These are phyloP conservation scores for Elongisporangium anandrum DNA, from an alignment of 352 stramenopile genomes.

Conservation along the genomic window DNA sequence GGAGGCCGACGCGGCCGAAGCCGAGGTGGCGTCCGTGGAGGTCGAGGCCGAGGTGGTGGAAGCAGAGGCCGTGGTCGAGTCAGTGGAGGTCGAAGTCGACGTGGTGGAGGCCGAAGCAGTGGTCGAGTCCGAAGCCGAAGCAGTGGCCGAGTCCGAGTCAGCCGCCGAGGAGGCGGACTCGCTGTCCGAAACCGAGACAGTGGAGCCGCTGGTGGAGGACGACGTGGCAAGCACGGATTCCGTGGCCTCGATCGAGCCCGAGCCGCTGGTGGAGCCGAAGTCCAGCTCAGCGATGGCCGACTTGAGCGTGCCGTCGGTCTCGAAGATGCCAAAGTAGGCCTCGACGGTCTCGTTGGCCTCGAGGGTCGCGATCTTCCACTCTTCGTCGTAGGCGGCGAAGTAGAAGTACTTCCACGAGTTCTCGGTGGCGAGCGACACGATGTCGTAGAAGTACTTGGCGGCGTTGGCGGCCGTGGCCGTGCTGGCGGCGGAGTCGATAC, in stretches of 20 bases:
- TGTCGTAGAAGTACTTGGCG: slow-evolving; percentile 53
- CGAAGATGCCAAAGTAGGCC: slow-evolving; percentile 56
- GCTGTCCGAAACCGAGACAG: not conserved
- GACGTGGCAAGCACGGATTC: not conserved
- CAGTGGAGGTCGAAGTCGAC: too few species aligned
- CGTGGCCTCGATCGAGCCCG: not conserved
- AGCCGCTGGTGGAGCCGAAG: slow-evolving; percentile 7
- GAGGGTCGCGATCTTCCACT: slow-evolving; percentile 40
- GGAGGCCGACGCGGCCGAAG: not conserved
- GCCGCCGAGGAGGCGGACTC: not conserved
- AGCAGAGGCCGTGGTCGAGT: not conserved
- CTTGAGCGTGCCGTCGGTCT: slow-evolving; percentile 41
- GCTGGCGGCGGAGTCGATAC: slow-evolving; percentile 28
- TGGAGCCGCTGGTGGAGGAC: not conserved
- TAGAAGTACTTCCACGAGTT: slow-evolving; percentile 63
- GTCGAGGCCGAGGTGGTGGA: too few species aligned
- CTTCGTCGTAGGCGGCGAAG: slow-evolving; percentile 61
- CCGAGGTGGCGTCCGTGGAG: not conserved
- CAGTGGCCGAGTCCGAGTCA: not conserved
- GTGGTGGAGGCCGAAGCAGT: too few species aligned
- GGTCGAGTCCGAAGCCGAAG: too few species aligned
- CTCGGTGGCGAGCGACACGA: slow-evolving; percentile 32
- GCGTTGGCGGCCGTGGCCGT: slow-evolving; percentile 36
- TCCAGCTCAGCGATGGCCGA: slow-evolving; percentile 22
- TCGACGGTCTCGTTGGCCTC: slow-evolving; percentile 42